phyloP scores from a whole-genome alignment of 345 rosid species.

The Adansonia digitata region DNA sequence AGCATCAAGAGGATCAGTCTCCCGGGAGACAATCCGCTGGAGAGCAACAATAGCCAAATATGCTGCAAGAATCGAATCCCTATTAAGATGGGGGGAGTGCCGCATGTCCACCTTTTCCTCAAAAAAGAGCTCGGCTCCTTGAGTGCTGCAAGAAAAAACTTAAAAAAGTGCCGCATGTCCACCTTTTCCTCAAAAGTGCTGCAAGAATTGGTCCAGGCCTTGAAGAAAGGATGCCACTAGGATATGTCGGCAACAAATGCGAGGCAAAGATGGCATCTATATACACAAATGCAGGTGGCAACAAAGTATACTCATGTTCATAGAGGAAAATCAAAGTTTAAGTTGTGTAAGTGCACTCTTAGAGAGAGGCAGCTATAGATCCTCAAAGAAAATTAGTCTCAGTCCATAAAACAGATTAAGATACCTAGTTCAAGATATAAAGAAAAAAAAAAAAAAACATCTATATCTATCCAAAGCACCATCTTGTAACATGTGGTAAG shows the following conservation, averaged over 20 bases:
- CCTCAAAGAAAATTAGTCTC: too few relatives aligned
- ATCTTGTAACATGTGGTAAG: slow-evolving; percentile 59
- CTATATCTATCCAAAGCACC: slow-evolving; percentile 45
- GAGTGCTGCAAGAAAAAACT: too few relatives aligned
- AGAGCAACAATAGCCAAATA: slow-evolving; percentile 56
- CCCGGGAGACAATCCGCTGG: slow-evolving; percentile 66
- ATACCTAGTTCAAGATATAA: too few relatives aligned
- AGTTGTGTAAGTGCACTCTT: too few relatives aligned
- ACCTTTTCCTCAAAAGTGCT: too few relatives aligned
- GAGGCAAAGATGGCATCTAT: slow-evolving; percentile 47
- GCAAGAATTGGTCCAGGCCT: slow-evolving; percentile 52
- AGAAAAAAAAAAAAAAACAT: too few relatives aligned
- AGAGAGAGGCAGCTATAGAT: too few relatives aligned
- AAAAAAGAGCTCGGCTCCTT: slow-evolving; percentile 46
- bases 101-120: slow-evolving; percentile 60
- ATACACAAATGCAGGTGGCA: too few relatives aligned
- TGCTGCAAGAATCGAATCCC: slow-evolving; percentile 62
- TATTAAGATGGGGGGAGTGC: slow-evolving; percentile 41
- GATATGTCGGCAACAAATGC: slow-evolving; percentile 48
- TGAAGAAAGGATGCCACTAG: slow-evolving; percentile 45
- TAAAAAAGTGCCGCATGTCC: too few relatives aligned
- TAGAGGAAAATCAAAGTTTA: too few relatives aligned
- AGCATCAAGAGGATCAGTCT: slow-evolving; percentile 59
- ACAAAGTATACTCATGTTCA: too few relatives aligned
- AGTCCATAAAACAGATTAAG: too few relatives aligned